These are phyloP conservation scores for Cordyceps farinosa DNA, from an alignment of 2,329 filamentous ascomycete genomes.

Conservation along the genomic window DNA sequence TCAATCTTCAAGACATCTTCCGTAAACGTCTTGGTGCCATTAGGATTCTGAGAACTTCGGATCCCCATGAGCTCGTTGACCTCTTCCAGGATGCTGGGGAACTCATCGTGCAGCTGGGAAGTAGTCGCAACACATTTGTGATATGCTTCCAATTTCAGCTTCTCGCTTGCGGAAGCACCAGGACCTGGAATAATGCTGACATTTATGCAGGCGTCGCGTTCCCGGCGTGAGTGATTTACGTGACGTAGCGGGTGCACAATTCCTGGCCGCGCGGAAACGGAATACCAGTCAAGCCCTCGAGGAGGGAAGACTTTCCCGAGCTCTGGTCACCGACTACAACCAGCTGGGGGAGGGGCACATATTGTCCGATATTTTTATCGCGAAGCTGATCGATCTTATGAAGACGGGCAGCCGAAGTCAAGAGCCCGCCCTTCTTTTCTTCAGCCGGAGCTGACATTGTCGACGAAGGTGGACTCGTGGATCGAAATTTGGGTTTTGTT, in stretches of 20 bases:
- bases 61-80: slow-evolving; percentile 46
- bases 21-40: slow-evolving; percentile 37
- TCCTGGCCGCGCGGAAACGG: slow-evolving; percentile 29
- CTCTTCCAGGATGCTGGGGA: slow-evolving; percentile 34
- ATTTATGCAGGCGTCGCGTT: slow-evolving; percentile 30
- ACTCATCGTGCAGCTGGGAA: slow-evolving; percentile 28
- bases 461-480: background rate
- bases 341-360: slow-evolving; percentile 27
- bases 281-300: slow-evolving; percentile 32
- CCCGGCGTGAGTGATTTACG: slow-evolving; percentile 33
- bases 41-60: slow-evolving; percentile 21
- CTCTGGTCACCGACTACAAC: slow-evolving; percentile 33
- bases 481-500: background rate
- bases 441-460: background rate
- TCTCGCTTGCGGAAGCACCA: slow-evolving; percentile 19
- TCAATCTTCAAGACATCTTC: slow-evolving; percentile 41
- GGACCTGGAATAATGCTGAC: slow-evolving; percentile 42
- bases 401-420: slow-evolving; percentile 18
- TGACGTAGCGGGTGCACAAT: slow-evolving; percentile 32
- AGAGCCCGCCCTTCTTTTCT: background rate
- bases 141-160: slow-evolving; percentile 16
- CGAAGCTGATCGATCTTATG: slow-evolving; percentile 30
- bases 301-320: slow-evolving; percentile 32
- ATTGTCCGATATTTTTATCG: slow-evolving; percentile 25
- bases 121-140: slow-evolving; percentile 21